Evolutionary conservation across 2,329 filamentous ascomycete species (phyloP).

Genomic region (Penicillium sp.): DNA sequence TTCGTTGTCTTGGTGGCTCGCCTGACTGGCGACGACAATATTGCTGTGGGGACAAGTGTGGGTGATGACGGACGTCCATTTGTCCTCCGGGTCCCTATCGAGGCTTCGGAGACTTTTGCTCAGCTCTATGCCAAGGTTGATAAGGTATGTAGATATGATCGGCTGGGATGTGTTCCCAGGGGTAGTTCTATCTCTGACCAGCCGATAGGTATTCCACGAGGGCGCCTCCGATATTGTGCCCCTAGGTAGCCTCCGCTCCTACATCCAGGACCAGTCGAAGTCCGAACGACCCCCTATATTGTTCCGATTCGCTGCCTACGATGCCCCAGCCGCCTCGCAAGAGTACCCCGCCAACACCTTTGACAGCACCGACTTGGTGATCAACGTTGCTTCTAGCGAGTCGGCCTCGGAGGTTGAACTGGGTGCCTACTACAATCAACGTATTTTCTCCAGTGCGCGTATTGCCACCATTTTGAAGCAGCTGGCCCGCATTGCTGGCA

Average conservation of each 20-base stretch:
- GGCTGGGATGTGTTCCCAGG: not conserved
- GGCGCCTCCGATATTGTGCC: constrained; percentile 44
- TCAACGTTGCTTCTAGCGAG: constrained; percentile 36
- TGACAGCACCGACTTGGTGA: constrained; percentile 44
- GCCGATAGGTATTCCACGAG: constrained; percentile 38
- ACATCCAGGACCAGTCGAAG: constrained; percentile 43
- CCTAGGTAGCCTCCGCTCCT: constrained; percentile 39
- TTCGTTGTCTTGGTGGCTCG: constrained; percentile 46
- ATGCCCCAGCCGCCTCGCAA: constrained; percentile 43
- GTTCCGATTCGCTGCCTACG: constrained; percentile 50
- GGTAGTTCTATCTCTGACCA: not conserved
- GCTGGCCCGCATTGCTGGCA: constrained; percentile 41
- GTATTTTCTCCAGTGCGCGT: constrained; percentile 47
- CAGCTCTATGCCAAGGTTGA: constrained; percentile 42
- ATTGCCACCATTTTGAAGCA: constrained; percentile 46
- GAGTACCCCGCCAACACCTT: constrained; percentile 45
- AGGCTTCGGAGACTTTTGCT: constrained; percentile 41
- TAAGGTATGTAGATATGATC: constrained; percentile 36
- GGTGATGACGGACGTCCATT: constrained; percentile 46
- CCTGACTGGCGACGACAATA: constrained; percentile 51
- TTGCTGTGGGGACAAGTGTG: constrained; percentile 46
- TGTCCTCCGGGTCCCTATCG: constrained; percentile 45
- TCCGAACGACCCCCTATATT: constrained; percentile 41
- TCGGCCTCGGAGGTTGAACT: constrained; percentile 31
- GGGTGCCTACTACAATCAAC: constrained; percentile 46